Evolutionary conservation across 805 yeast species (phyloP).

Genomic region (Nakazawaea holstii): DNA sequence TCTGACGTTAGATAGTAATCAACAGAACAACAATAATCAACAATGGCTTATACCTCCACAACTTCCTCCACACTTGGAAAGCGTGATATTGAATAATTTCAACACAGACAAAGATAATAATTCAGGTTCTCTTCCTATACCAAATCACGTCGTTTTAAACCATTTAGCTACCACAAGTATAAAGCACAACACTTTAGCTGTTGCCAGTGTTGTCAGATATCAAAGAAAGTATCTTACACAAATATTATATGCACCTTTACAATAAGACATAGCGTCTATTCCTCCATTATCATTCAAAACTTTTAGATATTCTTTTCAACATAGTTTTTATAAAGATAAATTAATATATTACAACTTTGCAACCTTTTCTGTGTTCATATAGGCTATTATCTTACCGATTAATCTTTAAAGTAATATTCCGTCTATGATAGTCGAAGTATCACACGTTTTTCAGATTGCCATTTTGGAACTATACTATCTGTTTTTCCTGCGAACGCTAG

Average conservation of each 20-base stretch:
- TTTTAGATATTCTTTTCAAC: background rate
- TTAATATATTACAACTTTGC: background rate
- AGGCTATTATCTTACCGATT: too few species aligned
- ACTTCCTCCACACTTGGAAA: conserved; percentile 93
- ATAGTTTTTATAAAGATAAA: too few species aligned
- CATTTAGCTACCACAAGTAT: conserved; percentile 95
- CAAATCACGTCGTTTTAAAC: conserved; percentile 90
- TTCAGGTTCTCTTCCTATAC: conserved; percentile 86
- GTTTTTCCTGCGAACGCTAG: too few species aligned
- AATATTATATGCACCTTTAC: conserved; percentile 84
- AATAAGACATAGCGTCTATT: conserved; percentile 21
- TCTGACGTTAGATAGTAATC: conserved; percentile 66
- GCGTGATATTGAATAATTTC: conserved; percentile 81
- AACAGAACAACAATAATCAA: conserved; percentile 50
- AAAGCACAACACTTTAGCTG: conserved; percentile 89
- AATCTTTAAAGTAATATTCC: too few species aligned
- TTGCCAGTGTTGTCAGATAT: conserved; percentile 86
- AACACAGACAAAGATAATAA: conserved; percentile 67
- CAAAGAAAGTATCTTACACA: conserved; percentile 88
- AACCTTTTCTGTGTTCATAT: too few species aligned
- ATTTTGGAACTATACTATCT: too few species aligned
- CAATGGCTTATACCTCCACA: conserved; percentile 84
- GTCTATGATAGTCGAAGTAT: too few species aligned
- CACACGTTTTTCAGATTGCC: too few species aligned
- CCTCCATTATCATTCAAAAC: background rate